These are phyloP conservation scores for Colletotrichum brevisporum DNA, from an alignment of 2,329 filamentous ascomycete species.

Conservation along the genomic window DNA sequence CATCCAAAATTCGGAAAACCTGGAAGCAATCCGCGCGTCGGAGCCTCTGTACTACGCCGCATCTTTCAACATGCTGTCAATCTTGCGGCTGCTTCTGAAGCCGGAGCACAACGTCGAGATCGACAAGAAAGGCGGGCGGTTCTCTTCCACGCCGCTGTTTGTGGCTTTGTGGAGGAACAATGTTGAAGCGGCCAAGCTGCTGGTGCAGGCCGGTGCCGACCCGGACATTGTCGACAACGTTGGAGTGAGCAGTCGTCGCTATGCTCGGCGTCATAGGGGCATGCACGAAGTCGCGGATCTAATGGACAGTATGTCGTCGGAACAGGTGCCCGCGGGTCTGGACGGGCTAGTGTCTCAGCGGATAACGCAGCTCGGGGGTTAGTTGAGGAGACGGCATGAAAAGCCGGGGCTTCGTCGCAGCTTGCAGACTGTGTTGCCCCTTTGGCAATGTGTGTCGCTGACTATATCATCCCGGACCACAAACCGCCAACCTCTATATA, in stretches of 20 bases:
- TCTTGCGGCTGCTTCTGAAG: constrained; percentile 42
- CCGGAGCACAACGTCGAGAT: constrained; percentile 41
- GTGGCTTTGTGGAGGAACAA: constrained; percentile 43
- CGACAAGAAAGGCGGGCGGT: constrained; percentile 43
- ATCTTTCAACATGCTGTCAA: constrained; percentile 45
- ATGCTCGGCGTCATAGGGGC: constrained; percentile 9
- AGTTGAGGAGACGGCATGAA: no score
- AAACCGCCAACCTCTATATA: no score
- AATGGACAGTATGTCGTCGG: constrained; percentile 6
- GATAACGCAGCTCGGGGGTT: neutral
- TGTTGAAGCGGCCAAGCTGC: constrained; percentile 42
- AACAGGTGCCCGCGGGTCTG: no score
- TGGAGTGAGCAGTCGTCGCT: constrained; percentile 16
- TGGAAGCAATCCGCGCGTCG: constrained; percentile 37
- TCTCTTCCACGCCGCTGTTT: constrained; percentile 43
- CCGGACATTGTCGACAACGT: constrained; percentile 25
- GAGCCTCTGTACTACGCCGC: constrained; percentile 46
- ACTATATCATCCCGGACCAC: no score
- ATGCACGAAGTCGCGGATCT: constrained; percentile 8
- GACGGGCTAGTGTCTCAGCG: neutral
- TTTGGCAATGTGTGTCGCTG: no score
- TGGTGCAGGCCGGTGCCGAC: constrained; percentile 45
- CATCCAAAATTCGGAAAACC: constrained; percentile 32
- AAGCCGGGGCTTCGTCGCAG: no score
- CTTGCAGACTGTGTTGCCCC: no score